Base-by-base conservation (phyloP, 2,329 filamentous ascomycete genomes). In the Fusarium nisikadoi region DNA sequence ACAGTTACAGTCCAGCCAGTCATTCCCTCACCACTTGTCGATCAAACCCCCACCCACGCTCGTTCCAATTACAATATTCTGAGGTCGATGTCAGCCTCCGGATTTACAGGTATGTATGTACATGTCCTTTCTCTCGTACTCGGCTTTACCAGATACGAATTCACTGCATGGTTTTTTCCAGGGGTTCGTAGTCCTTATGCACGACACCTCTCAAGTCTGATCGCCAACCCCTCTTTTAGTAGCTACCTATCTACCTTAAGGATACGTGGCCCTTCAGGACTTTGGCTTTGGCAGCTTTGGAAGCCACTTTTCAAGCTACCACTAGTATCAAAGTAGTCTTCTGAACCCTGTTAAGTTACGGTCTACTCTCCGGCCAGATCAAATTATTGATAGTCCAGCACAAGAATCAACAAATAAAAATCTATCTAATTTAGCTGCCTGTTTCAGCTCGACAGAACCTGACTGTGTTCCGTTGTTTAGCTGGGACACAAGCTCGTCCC, bases 41-140 rank as follows among this genome's bases (percentile, higher is more conserved):
- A 72, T 73, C 69, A 49, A 69, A 50, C 61, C 70, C 70, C 70
- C 70, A 59, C 66, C 66, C 65, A 63, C 65, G 33, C 55, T 63
- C 47, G 50, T 52, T 52, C 23, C 38, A 63, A 56, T 62, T 42
- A 35, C 33, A 33, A 33, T 31, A 19, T 29, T 29, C 31, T 8
- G 47, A 50, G 17, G 43, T 45, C 23, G 25, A 54, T 35, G 36
- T 41, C 63, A 31, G 47, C 43, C 53, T 61, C 59, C 57, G 25
- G 36, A 42, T 16, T 45, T 52, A 38, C 33, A n/a, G 27, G 27
- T 29, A 29, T 29, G 27, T 29, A 29, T 9, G 9, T 29, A 9
- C 9, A 8, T 10, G 47, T 38, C 17, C 29, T 27, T 31, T 38
- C 29, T 43, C 67, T 68, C 65, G 65, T 69, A 68, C 65, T 68